Evolutionary conservation across 305 asterid genomes (phyloP).

Genomic region (Lippia alba): DNA sequence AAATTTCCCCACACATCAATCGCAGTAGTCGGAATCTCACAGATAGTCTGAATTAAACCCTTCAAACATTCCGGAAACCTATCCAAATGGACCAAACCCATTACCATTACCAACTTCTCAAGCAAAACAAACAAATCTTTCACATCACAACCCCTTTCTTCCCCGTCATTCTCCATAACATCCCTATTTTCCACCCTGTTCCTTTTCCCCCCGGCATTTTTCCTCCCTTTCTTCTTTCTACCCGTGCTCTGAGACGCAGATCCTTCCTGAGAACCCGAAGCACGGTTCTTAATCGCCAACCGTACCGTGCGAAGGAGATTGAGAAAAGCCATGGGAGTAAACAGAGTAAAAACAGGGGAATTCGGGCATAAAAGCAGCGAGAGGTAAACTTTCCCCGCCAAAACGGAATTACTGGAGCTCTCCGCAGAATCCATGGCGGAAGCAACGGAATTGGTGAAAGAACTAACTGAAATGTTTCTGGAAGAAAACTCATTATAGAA

Average conservation of each 20-base stretch:
- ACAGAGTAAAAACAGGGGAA: conserved; percentile 85
- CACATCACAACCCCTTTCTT: conserved; percentile 55
- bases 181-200: conserved; percentile 44
- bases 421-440: conserved; percentile 75
- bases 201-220: conserved; percentile 42
- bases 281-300: conserved; percentile 56
- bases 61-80: conserved; percentile 90
- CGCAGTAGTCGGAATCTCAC: conserved; percentile 70
- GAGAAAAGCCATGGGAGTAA: conserved; percentile 86
- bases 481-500: conserved; percentile 69
- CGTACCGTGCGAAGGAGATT: conserved; percentile 76
- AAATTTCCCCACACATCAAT: conserved; percentile 56
- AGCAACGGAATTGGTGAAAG: conserved; percentile 53
- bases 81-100: conserved; percentile 78
- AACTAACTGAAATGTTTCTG: conserved; percentile 52
- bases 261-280: conserved; percentile 39
- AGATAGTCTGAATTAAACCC: conserved; percentile 76
- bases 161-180: conserved; percentile 44
- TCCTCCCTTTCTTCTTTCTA: conserved; percentile 55
- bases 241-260: conserved; percentile 39
- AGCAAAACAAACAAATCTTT: conserved; percentile 62
- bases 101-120: conserved; percentile 65
- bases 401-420: conserved; percentile 47
- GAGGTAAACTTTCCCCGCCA: conserved; percentile 77
- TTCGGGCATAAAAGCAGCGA: conserved; percentile 77